A percentile compares a stretch with the other conserved stretches of the same genome.
These are phyloP conservation scores for Aspergillus felis DNA, from an alignment of 2,329 filamentous ascomycete genomes.

Conservation along the genomic window DNA sequence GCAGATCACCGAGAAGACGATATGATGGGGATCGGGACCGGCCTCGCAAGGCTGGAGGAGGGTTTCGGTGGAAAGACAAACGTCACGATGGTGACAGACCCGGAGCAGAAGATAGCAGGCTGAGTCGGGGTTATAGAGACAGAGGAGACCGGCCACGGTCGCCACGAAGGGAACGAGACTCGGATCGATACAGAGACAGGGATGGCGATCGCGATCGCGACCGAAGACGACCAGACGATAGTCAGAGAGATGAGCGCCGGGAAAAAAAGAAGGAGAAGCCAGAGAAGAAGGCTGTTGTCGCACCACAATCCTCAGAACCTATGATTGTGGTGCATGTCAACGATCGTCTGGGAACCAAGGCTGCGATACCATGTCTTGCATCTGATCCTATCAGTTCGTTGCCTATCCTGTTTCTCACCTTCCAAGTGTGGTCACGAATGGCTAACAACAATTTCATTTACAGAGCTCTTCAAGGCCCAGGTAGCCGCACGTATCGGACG, in stretches of 20 bases:
- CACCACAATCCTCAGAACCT: slow-evolving; percentile 55
- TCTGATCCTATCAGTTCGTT: slow-evolving; percentile 68
- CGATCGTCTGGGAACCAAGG: slow-evolving; percentile 93
- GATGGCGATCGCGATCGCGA: slow-evolving; percentile 17
- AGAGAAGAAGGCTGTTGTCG: slow-evolving; percentile 34
- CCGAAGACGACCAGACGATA: slow-evolving; percentile 21
- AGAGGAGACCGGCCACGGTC: slow-evolving; percentile 29
- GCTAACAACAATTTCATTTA: slow-evolving; percentile 2
- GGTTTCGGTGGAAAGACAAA: slow-evolving; percentile 49
- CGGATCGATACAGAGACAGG: slow-evolving; percentile 19
- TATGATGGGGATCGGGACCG: slow-evolving; percentile 33
- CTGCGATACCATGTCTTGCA: slow-evolving; percentile 82
- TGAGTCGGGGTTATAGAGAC: slow-evolving; percentile 52
- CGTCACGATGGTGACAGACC: slow-evolving; percentile 43
- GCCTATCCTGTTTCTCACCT: neutral
- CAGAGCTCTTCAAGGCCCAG: slow-evolving; percentile 79
- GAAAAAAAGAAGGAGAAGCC: slow-evolving; percentile 42
- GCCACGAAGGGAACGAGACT: slow-evolving; percentile 37
- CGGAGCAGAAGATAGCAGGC: slow-evolving; percentile 43
- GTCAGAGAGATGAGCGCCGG: slow-evolving; percentile 23
- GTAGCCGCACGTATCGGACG: slow-evolving; percentile 86
- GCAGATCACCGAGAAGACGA: slow-evolving; percentile 40
- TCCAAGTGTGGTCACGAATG: neutral
- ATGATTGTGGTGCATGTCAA: slow-evolving; percentile 96
- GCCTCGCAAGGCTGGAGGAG: slow-evolving; percentile 39